Percentiles rank a stretch among this genome's conserved stretches.
Evolutionary conservation across 2,329 filamentous ascomycete species (phyloP).

Genomic region (Corinectria fuckeliana): DNA sequence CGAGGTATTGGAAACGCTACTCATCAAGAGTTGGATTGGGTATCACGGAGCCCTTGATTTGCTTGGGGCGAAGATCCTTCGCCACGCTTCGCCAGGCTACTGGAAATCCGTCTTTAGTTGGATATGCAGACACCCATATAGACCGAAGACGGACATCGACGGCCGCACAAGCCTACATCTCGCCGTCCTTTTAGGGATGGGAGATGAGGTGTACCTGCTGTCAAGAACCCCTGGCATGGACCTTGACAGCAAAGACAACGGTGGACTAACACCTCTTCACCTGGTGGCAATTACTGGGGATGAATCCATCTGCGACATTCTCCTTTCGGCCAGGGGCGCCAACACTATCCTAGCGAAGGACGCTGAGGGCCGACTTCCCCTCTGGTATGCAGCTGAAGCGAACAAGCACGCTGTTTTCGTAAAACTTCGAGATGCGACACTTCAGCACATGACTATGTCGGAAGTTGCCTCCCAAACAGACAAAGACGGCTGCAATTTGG

Average conservation of each 20-base stretch:
- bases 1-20: neutral
- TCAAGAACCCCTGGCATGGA: neutral
- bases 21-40: slow-evolving; percentile 1
- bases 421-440: neutral
- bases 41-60: neutral
- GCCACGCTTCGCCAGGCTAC: neutral
- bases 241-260: neutral
- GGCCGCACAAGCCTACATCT: neutral
- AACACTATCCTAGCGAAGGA: neutral
- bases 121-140: neutral
- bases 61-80: neutral
- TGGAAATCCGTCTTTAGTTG: neutral
- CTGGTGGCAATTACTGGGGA: neutral
- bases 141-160: neutral
- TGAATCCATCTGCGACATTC: neutral
- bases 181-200: neutral
- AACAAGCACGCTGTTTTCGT: neutral
- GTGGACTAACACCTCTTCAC: neutral
- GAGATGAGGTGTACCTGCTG: neutral
- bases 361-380: neutral
- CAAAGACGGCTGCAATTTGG: neutral
- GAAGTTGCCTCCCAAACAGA: neutral
- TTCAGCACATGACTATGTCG: neutral
- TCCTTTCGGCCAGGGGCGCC: neutral
- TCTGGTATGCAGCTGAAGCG: neutral